Evolutionary conservation across 441 rosid genomes (phyloP).

Genomic region (Gossypium gossypioides): DNA sequence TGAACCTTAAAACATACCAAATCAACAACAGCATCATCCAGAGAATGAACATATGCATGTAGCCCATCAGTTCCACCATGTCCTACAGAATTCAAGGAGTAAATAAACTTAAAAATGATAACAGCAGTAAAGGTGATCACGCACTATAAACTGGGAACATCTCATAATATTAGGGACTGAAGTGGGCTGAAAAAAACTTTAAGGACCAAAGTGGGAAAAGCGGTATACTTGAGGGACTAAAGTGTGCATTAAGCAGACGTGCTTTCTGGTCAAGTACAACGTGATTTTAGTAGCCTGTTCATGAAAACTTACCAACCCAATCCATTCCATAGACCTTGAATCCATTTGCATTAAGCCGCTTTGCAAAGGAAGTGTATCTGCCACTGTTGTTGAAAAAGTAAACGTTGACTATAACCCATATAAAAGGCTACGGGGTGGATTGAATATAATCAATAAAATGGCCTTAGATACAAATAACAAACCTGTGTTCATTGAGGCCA

Average conservation of each 20-base stretch:
- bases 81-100: conserved; percentile 31
- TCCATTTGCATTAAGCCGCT: conserved; percentile 61
- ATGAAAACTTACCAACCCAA: conserved; percentile 59
- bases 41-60: conserved; percentile 74
- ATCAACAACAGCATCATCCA: conserved; percentile 62
- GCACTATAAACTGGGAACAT: background rate
- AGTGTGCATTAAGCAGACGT: no score
- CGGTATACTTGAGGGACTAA: no score
- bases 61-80: conserved; percentile 95
- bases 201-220: no score
- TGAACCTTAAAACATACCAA: conserved; percentile 37
- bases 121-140: background rate
- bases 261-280: background rate
- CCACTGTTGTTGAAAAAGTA: conserved; percentile 38
- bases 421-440: background rate
- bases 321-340: conserved; percentile 75
- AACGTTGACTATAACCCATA: conserved; percentile 4
- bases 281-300: background rate
- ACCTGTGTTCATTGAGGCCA: conserved; percentile 90
- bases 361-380: conserved; percentile 66
- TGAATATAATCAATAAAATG: background rate
- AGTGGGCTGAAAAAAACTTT: no score
- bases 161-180: no score
- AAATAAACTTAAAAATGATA: conserved; percentile 9
- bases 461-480: conserved; percentile 18